Percentiles rank a stretch among this genome's conserved stretches.
Evolutionary conservation across 495 filamentous ascomycete species (phyloP).

Genomic region (Penicillium nucicola): DNA sequence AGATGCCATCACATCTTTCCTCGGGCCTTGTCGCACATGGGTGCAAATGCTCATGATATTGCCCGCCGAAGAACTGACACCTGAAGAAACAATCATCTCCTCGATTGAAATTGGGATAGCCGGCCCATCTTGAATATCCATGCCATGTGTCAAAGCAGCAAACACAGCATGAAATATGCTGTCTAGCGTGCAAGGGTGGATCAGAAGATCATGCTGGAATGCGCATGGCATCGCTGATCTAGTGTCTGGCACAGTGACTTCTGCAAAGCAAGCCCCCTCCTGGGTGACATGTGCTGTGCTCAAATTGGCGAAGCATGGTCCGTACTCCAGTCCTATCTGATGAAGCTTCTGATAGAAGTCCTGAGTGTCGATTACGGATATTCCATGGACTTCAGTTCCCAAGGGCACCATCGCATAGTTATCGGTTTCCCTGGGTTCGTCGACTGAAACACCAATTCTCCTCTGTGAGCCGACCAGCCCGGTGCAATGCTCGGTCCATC

Average conservation of each 20-base stretch:
- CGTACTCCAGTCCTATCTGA: conserved; percentile 33
- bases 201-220: conserved; percentile 37
- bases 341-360: conserved; percentile 29
- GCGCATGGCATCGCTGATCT: conserved; percentile 43
- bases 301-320: conserved; percentile 31
- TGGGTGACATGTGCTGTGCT: conserved; percentile 12
- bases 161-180: conserved; percentile 39
- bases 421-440: neutral
- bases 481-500: conserved; percentile 39
- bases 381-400: conserved; percentile 3
- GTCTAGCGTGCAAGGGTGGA: conserved; percentile 47
- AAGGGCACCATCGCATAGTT: neutral
- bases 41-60: conserved; percentile 14
- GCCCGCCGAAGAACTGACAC: conserved; percentile 12
- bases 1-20: conserved; percentile 7
- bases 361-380: conserved; percentile 16
- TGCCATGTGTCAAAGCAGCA: conserved; percentile 8
- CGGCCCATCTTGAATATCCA: conserved; percentile 10
- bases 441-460: neutral
- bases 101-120: conserved; percentile 27
- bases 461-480: conserved; percentile 19
- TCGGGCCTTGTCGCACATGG: neutral
- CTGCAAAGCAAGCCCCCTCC: conserved; percentile 22
- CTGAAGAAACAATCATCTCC: conserved; percentile 18
- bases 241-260: conserved; percentile 42